Evolutionary conservation across 78 protist genomes (phyloP), one percentile per base, ranked within the genome.

Genomic region (Pirum gemmata): DNA sequence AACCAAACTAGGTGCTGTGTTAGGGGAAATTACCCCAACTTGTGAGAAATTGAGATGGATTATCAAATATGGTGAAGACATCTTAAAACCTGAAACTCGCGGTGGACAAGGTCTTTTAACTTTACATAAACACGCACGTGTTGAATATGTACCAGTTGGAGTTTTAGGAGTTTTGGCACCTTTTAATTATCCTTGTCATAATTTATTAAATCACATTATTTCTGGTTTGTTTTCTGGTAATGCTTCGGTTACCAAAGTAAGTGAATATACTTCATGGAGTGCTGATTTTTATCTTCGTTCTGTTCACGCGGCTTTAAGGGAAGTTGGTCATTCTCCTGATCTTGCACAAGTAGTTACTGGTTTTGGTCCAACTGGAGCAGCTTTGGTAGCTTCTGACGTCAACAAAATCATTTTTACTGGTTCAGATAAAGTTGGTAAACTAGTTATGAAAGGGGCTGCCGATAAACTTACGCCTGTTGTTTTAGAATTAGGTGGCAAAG

Each of bases 401-500:
- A 87, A 90, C 89, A 92, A 92, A 34, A 40, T 93, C 79, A 51
- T 85, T 2, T 93, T 93, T 86, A 93, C 88, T 80, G 95, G 95
- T 31, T 90, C 93, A 2, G 94, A 93, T 51, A 83, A 38, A 26
- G 91, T 91, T 31, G 95, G 95, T 31, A 91, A 91, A 88, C 73
- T 92, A 40, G 94, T 93, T 72, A 93, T 93, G 95, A 61, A 2
- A 27, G 74, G 72, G 13, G 90, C 90, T 2, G 1, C 90, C 26
- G 85, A 88, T 41, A n/a, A 38, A 72, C 87, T 86, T 61, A 83
- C 67, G 34, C 79, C 75, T 1, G 92, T 93, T 1, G 38, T 89
- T 0, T 78, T 93, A 21, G 96, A 93, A 89, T 89, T 95, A 18
- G 98, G 98, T 27, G 98, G 98, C 38, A 96, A 96, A 88, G 86